phyloP scores from a whole-genome alignment of 805 yeast genomes.

The Yarrowia alimentaria region DNA sequence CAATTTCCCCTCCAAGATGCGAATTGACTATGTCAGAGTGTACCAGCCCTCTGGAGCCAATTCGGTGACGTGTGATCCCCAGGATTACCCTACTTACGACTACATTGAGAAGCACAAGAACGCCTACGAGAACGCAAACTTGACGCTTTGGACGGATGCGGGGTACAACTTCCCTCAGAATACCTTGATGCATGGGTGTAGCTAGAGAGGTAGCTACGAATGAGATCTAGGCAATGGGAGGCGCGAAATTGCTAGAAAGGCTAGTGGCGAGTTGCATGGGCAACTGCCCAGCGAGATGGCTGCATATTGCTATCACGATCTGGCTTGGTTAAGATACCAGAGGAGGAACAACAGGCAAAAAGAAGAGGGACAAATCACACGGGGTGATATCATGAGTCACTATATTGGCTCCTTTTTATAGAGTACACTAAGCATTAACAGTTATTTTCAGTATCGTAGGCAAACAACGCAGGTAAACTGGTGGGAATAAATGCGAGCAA shows the following conservation, averaged over 20 bases:
- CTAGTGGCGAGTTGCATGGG: no score
- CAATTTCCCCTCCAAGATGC: constrained; percentile 72
- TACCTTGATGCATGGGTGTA: constrained; percentile 46
- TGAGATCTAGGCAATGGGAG: no score
- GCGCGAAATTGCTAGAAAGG: no score
- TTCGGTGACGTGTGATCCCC: constrained; percentile 81
- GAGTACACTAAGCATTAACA: constrained; percentile 23
- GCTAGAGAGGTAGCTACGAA: background rate
- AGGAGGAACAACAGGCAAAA: no score
- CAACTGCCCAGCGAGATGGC: no score
- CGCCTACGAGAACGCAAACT: constrained; percentile 68
- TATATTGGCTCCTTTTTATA: constrained; percentile 21
- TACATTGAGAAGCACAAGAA: constrained; percentile 69
- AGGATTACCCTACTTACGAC: constrained; percentile 76
- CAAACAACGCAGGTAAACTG: no score
- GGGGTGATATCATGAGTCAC: no score
- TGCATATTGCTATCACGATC: no score
- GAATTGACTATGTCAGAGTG: constrained; percentile 82
- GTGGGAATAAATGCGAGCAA: no score
- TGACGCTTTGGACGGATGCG: constrained; percentile 71
- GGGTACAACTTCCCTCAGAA: constrained; percentile 73
- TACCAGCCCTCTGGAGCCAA: constrained; percentile 74
- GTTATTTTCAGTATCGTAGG: no score
- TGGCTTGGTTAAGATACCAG: no score
- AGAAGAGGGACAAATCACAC: no score